phyloP scores from a whole-genome alignment of 495 filamentous ascomycete species.

The Podospora appendiculata region DNA sequence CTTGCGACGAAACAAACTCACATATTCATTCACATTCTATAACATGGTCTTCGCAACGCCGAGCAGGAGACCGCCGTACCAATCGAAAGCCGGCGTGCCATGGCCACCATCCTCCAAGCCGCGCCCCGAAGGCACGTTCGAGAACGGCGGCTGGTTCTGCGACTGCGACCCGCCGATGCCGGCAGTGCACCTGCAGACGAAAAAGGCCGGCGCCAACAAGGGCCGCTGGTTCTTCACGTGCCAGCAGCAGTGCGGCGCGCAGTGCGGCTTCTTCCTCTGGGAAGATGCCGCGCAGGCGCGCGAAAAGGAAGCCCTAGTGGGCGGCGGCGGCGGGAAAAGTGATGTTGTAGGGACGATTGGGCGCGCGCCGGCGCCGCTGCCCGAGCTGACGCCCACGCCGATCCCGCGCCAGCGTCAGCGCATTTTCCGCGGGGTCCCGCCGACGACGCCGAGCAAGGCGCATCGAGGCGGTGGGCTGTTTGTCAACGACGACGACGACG shows the following conservation, averaged over 20 bases:
- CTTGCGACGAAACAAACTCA: no score
- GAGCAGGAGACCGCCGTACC: no score
- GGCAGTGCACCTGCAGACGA: slow-evolving; percentile 53
- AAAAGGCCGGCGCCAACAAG: slow-evolving; percentile 58
- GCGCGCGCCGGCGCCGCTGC: not conserved
- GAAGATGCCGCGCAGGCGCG: slow-evolving; percentile 50
- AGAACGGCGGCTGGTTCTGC: slow-evolving; percentile 8
- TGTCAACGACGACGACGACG: no score
- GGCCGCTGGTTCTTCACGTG: slow-evolving; percentile 66
- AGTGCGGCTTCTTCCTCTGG: slow-evolving; percentile 70
- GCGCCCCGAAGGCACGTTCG: not conserved
- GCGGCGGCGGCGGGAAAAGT: not conserved
- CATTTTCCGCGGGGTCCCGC: slow-evolving; percentile 2
- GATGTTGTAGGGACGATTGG: not conserved
- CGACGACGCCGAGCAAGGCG: no score
- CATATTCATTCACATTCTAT: no score
- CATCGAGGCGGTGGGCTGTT: no score
- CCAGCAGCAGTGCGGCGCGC: slow-evolving; percentile 37
- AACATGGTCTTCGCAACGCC: no score
- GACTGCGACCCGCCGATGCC: slow-evolving; percentile 58
- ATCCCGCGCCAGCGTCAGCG: not conserved
- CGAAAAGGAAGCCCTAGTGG: slow-evolving; percentile 33
- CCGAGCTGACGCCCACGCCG: not conserved
- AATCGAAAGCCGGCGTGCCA: not conserved
- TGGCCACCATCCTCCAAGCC: not conserved